A percentile compares a stretch with the other conserved stretches of the same genome.
phyloP scores from a whole-genome alignment of 805 yeast genomes.

The Dipodascopsis uninucleata region DNA sequence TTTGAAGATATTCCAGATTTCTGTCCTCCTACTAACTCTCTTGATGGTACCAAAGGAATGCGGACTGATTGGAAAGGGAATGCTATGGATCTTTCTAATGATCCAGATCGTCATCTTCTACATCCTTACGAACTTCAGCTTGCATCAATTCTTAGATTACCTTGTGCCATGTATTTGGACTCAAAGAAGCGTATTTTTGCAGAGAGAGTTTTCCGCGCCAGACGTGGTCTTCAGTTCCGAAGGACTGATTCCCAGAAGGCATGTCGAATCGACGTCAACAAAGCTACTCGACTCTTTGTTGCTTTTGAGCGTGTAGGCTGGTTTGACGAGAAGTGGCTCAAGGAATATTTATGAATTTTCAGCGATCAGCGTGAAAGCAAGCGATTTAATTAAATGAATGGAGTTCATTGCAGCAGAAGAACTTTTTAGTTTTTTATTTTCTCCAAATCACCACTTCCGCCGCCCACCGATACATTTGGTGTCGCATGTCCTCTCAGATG shows the following conservation, averaged over 20 bases:
- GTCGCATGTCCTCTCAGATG: no score
- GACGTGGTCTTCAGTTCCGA: constrained; percentile 73
- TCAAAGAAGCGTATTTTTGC: constrained; percentile 80
- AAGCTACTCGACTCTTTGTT: constrained; percentile 85
- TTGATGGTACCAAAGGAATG: constrained; percentile 43
- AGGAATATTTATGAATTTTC: constrained; percentile 9
- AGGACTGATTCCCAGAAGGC: constrained; percentile 98
- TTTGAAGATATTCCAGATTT: constrained; percentile 32
- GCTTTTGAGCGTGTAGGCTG: constrained; percentile 91
- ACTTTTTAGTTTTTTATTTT: no score
- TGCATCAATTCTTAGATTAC: constrained; percentile 85
- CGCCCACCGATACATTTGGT: no score
- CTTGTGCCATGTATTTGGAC: constrained; percentile 73
- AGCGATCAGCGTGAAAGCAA: no score
- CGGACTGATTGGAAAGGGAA: constrained; percentile 98
- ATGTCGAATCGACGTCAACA: constrained; percentile 93
- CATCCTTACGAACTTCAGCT: constrained; percentile 89
- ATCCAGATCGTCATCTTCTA: constrained; percentile 66
- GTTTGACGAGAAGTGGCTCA: constrained; percentile 56
- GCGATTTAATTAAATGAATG: no score
- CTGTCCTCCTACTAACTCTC: constrained; percentile 29
- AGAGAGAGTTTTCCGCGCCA: constrained; percentile 74
- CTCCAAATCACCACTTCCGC: no score
- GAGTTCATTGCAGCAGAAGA: no score
- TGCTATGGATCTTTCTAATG: constrained; percentile 82